These are phyloP conservation scores for Aspergillus hiratsukae DNA, from an alignment of 2,329 filamentous ascomycete species.

Conservation along the genomic window DNA sequence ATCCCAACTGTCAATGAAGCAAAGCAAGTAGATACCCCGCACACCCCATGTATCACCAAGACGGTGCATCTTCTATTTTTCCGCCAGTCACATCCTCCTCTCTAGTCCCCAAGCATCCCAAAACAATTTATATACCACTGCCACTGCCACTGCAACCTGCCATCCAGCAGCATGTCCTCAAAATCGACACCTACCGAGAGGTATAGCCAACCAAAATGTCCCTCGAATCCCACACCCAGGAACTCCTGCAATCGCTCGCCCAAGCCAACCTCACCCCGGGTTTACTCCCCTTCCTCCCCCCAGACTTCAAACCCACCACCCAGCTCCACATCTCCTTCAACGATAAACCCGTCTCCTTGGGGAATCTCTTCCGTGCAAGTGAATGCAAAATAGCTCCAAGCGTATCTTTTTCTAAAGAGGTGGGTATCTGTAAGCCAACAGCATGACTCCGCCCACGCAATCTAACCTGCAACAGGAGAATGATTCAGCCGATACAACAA, in stretches of 20 bases:
- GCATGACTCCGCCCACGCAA: background rate
- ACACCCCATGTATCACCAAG: background rate
- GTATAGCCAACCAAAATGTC: background rate
- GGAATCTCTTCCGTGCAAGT: constrained; percentile 12
- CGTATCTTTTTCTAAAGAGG: constrained; percentile 7
- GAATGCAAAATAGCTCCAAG: constrained; percentile 9
- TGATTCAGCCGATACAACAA: background rate
- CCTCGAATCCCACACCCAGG: background rate
- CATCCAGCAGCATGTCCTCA: background rate
- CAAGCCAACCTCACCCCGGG: background rate
- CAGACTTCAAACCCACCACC: constrained; percentile 5
- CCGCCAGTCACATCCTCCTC: background rate
- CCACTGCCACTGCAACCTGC: background rate
- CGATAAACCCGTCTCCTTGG: constrained; percentile 2
- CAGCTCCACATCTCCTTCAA: constrained; percentile 6
- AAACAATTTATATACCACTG: background rate
- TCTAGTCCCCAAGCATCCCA: background rate
- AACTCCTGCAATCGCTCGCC: background rate
- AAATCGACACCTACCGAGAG: background rate
- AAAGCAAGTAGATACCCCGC: background rate
- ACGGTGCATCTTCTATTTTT: background rate
- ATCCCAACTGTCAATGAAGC: background rate
- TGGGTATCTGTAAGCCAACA: background rate
- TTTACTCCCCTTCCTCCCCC: constrained; percentile 7
- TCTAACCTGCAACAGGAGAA: background rate